phyloP scores from a whole-genome alignment of 176 grass and related monocot genomes.

The Zoysia japonica region DNA sequence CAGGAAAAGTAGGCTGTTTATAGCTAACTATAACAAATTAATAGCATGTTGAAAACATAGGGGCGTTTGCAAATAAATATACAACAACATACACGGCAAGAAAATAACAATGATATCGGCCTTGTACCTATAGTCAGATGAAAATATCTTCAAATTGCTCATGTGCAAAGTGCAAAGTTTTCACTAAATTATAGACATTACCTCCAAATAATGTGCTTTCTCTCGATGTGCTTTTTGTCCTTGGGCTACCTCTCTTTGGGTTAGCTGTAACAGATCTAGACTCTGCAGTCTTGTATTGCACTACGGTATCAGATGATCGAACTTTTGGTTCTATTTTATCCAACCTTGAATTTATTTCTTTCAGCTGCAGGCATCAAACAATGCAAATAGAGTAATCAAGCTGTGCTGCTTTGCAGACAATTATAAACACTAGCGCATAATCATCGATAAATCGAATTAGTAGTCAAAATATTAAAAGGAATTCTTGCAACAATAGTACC shows the following conservation, averaged over 20 bases:
- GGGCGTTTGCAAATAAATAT: slow-evolving; percentile 8
- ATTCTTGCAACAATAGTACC: slow-evolving; percentile 45
- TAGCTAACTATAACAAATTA: slow-evolving; percentile 5
- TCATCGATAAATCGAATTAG: slow-evolving; percentile 8
- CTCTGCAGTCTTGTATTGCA: slow-evolving; percentile 51
- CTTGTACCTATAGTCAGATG: slow-evolving; percentile 4
- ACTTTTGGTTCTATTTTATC: slow-evolving; percentile 86
- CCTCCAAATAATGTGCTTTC: slow-evolving; percentile 83
- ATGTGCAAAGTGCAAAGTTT: background rate
- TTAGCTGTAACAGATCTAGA: slow-evolving; percentile 71
- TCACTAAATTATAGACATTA: slow-evolving; percentile 28
- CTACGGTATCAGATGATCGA: slow-evolving; percentile 56
- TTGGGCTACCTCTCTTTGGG: slow-evolving; percentile 85
- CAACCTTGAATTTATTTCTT: slow-evolving; percentile 86
- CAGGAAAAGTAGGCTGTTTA: slow-evolving; percentile 2
- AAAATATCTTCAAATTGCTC: slow-evolving; percentile 22
- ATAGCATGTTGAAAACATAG: slow-evolving; percentile 1
- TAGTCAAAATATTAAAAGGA: slow-evolving; percentile 23
- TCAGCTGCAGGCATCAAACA: slow-evolving; percentile 66
- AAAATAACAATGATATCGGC: background rate
- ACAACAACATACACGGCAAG: background rate
- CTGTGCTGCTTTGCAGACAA: slow-evolving; percentile 2
- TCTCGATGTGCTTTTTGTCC: slow-evolving; percentile 50
- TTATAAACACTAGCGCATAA: slow-evolving; percentile 20
- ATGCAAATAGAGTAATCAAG: slow-evolving; percentile 25